Evolutionary conservation across 306 rosid genomes (phyloP), one percentile per base, ranked within the genome.

Genomic region (Glycyrrhiza uralensis): DNA sequence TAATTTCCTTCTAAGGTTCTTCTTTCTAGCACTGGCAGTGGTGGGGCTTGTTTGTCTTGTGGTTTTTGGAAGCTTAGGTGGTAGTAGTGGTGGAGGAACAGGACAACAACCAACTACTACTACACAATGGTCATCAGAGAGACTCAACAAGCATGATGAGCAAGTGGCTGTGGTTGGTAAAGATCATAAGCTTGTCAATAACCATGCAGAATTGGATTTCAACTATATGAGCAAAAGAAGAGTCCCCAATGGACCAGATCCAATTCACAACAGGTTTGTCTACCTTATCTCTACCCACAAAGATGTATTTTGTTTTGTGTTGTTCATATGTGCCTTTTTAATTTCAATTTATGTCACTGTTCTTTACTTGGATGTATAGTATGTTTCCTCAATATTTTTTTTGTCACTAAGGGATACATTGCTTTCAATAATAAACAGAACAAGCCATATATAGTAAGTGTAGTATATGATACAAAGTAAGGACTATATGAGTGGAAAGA

Each of bases 201-300:
- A 79, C 29, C 82, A 78, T 81, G 85, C 79, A 17, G 82, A 86
- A 69, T 71, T 89, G 77, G 91, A 85, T 68, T 81, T 81, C 64
- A 87, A 85, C 79, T 79, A 85, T 71, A 85, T 88, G 93, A 93
- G 90, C 83, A 93, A 93, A 83, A 79, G 95, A 80, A 87, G 79
- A 87, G 96, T 93, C 67, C 96, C 98, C 18, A 90, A 90, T 65
- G 98, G 98, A 24, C 96, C 96, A 38, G 96, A 93, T 86, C 96
- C 98, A 17, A 93, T 93, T 75, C 98, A 93, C 66, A 93, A 93
- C 93, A 93, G 98, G 98, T 93, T 76, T 75, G 24, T 63, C 72
- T 49, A 4, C 50, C 46, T 72, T 14, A 1, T 69, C 67, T 54
- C 50, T 1, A 55, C 63, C 14, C 32, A 55, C 7, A 61, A n/a